Conservation (phyloP, 1,284 basidiomycete species). For the Heliocybe sulcata region DNA sequence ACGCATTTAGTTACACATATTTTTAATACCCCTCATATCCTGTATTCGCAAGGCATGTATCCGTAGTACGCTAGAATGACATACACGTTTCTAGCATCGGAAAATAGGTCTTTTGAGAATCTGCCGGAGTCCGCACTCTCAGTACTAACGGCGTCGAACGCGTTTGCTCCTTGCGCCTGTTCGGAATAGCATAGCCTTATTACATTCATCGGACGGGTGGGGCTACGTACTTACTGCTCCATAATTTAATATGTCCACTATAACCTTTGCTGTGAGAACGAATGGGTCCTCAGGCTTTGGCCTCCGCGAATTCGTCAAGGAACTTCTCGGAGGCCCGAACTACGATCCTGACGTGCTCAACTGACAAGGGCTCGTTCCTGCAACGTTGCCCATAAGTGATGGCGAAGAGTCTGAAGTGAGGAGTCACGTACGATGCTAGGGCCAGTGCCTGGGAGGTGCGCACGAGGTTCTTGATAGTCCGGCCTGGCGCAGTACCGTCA, state of each 20-base stretch:
- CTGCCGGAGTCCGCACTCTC: too few relatives aligned
- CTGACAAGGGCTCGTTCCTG: background rate
- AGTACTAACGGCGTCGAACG: too few relatives aligned
- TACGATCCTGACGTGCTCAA: conserved; percentile 1
- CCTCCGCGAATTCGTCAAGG: conserved; percentile 1
- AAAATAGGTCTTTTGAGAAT: too few relatives aligned
- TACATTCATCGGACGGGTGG: too few relatives aligned
- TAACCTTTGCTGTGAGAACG: too few relatives aligned
- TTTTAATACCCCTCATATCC: background rate
- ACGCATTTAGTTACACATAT: background rate
- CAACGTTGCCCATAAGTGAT: background rate
- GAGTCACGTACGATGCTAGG: background rate
- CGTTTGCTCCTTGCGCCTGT: too few relatives aligned
- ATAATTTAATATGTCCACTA: too few relatives aligned
- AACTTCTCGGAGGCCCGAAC: background rate
- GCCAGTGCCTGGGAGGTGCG: conserved; percentile 2
- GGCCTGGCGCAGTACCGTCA: background rate
- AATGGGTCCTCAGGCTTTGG: conserved; percentile 1
- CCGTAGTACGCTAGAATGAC: background rate
- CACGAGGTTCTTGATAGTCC: conserved; percentile 3
- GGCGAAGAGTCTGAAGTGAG: background rate
- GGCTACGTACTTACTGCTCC: too few relatives aligned
- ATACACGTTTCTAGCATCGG: too few relatives aligned
- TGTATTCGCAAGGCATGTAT: background rate
- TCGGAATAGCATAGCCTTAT: too few relatives aligned